Conservation (phyloP, 352 stramenopile species). For the Phytophthora meadii region DNA sequence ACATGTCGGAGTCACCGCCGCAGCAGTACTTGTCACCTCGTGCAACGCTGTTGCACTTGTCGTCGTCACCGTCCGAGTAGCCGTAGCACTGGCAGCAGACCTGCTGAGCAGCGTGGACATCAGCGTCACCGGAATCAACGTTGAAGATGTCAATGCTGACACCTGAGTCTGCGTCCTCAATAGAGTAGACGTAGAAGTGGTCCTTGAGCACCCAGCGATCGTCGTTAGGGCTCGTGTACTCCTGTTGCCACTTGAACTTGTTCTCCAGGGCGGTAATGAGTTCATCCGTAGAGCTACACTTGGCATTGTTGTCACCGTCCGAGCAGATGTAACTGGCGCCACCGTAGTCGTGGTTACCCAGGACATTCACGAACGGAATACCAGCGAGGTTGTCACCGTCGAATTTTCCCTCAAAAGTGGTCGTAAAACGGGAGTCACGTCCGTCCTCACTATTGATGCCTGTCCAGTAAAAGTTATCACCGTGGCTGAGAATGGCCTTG, state of each 20-base stretch:
- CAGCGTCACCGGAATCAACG: constrained; percentile 64
- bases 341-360: constrained; percentile 80
- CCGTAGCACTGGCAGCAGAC: constrained; percentile 77
- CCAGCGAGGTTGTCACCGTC: constrained; percentile 48
- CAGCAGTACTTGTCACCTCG: constrained; percentile 58
- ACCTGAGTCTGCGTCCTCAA: constrained; percentile 43
- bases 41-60: constrained; percentile 49
- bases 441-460: constrained; percentile 57
- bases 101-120: constrained; percentile 57
- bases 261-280: constrained; percentile 42
- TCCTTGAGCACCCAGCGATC: constrained; percentile 65
- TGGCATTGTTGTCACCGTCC: constrained; percentile 31
- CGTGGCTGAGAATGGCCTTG: constrained; percentile 68
- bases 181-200: constrained; percentile 65
- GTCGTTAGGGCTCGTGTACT: constrained; percentile 64
- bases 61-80: constrained; percentile 52
- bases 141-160: constrained; percentile 79
- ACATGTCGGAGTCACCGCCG: constrained; percentile 63
- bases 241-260: constrained; percentile 61
- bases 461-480: constrained; percentile 79
- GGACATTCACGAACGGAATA: constrained; percentile 68
- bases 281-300: constrained; percentile 41
- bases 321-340: constrained; percentile 67
- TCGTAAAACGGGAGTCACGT: constrained; percentile 59
- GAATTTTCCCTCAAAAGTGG: constrained; percentile 70